Percentiles rank a stretch among this genome's conserved stretches.
phyloP scores from a whole-genome alignment of 2,329 filamentous ascomycete genomes.

The Blastomyces silverae region DNA sequence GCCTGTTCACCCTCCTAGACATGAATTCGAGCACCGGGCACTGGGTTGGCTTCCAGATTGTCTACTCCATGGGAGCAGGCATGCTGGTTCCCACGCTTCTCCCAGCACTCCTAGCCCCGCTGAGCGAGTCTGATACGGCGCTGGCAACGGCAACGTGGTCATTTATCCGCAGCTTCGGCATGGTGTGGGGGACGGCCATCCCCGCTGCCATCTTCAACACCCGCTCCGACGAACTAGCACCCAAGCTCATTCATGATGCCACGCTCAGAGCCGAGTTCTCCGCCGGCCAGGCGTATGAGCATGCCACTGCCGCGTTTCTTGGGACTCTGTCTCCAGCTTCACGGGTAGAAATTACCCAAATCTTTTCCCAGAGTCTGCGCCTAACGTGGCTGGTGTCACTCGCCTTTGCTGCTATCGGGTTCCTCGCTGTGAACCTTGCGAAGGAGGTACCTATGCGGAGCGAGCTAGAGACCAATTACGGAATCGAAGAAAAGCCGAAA shows the following conservation, averaged over 20 bases:
- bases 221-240: conserved; percentile 20
- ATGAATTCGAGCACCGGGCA: conserved; percentile 31
- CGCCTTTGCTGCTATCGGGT: conserved; percentile 29
- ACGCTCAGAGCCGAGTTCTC: background rate
- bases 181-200: conserved; percentile 30
- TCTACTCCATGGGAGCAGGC: conserved; percentile 40
- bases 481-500: conserved; percentile 28
- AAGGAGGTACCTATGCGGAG: conserved; percentile 35
- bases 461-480: conserved; percentile 38
- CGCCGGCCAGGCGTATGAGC: conserved; percentile 14
- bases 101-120: conserved; percentile 40
- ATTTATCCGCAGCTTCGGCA: conserved; percentile 31
- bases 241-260: conserved; percentile 10
- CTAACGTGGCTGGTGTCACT: conserved; percentile 36
- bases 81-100: conserved; percentile 39
- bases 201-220: conserved; percentile 32
- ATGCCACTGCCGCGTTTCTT: conserved; percentile 3
- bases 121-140: conserved; percentile 29
- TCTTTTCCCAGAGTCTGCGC: conserved; percentile 32
- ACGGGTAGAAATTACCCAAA: conserved; percentile 27
- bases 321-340: background rate
- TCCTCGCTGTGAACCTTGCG: conserved; percentile 32
- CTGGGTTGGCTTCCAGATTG: conserved; percentile 43
- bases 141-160: conserved; percentile 27
- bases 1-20: conserved; percentile 40